phyloP scores from a whole-genome alignment of 1,284 basidiomycete genomes.

The Marasmius tenuissimus region DNA sequence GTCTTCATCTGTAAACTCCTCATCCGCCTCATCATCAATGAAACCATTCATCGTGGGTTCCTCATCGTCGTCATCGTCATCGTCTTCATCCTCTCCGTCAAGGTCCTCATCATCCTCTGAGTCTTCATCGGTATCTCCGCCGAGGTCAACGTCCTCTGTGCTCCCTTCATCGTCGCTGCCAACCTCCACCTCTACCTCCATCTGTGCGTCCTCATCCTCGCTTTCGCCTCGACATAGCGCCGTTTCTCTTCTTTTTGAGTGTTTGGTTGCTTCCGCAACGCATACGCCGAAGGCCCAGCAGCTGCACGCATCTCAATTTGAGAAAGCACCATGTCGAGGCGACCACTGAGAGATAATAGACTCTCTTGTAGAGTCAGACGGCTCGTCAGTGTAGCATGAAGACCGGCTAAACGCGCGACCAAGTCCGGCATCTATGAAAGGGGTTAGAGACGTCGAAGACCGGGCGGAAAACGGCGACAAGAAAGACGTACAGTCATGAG shows the following conservation, averaged over 20 bases:
- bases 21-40: constrained; percentile 75
- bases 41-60: constrained; percentile 59
- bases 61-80: constrained; percentile 53
- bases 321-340: constrained; percentile 90
- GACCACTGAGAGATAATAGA: constrained; percentile 83
- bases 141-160: constrained; percentile 68
- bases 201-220: constrained; percentile 60
- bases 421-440: constrained; percentile 77
- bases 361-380: constrained; percentile 85
- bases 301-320: constrained; percentile 88
- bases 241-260: constrained; percentile 40
- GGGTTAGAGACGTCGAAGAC: constrained; percentile 17
- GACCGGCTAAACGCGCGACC: constrained; percentile 77
- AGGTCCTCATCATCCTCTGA: constrained; percentile 50
- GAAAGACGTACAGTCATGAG: constrained; percentile 82
- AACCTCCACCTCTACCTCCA: constrained; percentile 67
- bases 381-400: constrained; percentile 83
- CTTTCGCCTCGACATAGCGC: constrained; percentile 78
- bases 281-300: constrained; percentile 54
- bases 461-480: not conserved
- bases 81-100: constrained; percentile 51
- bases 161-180: constrained; percentile 65
- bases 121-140: constrained; percentile 53
- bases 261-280: constrained; percentile 25
- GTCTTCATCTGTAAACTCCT: constrained; percentile 64